A percentile compares a stretch with the other conserved stretches of the same genome.
Evolutionary conservation across 2,329 filamentous ascomycete species (phyloP).

Genomic region (Pseudogymnoascus sp.): DNA sequence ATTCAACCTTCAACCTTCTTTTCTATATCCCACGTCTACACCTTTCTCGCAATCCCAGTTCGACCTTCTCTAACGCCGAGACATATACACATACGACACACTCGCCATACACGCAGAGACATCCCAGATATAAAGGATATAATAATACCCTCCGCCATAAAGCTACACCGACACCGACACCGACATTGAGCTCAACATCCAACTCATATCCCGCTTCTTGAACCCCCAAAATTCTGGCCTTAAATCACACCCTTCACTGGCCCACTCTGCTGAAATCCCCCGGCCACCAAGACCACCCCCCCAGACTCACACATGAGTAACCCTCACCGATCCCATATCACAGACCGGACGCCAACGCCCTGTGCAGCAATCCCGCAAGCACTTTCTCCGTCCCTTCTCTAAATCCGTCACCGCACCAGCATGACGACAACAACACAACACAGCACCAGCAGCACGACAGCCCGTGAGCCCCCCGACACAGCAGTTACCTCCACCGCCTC

Average conservation of each 20-base stretch:
- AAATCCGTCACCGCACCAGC: constrained; percentile 7
- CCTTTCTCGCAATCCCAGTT: neutral
- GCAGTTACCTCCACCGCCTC: constrained; percentile 1
- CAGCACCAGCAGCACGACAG: constrained; percentile 6
- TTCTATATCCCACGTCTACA: neutral
- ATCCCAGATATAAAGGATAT: neutral
- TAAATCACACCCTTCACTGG: neutral
- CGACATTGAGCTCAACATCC: neutral
- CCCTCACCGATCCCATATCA: constrained; percentile 7
- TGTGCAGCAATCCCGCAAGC: constrained; percentile 1
- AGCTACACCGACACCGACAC: neutral
- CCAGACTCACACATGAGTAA: constrained; percentile 7
- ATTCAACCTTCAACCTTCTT: constrained; percentile 3
- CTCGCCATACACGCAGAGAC: neutral
- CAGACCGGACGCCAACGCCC: neutral
- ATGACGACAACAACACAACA: constrained; percentile 7
- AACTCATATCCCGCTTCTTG: neutral
- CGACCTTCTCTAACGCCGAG: neutral
- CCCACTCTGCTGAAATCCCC: neutral
- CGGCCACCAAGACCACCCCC: neutral
- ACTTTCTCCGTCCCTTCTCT: constrained; percentile 2
- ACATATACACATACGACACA: neutral
- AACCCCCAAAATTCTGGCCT: neutral
- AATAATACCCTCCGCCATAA: neutral
- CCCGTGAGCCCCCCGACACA: constrained; percentile 3